Conservation (phyloP, 106 monocot genomes). For the Vanilla planifolia region DNA sequence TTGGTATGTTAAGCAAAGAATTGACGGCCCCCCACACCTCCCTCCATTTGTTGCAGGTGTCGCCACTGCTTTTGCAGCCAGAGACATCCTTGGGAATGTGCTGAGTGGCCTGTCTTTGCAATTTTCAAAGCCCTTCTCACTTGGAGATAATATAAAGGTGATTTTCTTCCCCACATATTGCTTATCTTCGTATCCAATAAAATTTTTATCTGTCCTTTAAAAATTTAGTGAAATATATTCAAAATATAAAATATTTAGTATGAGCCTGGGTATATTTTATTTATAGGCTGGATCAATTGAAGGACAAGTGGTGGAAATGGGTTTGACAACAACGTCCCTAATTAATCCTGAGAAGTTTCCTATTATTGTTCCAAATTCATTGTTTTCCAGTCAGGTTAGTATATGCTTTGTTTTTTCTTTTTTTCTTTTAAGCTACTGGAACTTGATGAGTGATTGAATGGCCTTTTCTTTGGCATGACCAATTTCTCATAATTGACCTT, state of each 20-base stretch:
- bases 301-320: conserved; percentile 84
- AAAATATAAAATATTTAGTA: not conserved
- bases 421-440: not conserved
- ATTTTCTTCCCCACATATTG: not conserved
- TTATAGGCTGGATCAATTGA: conserved; percentile 86
- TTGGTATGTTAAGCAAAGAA: not conserved
- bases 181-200: not conserved
- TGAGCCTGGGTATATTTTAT: conserved; percentile 3
- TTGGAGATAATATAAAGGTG: conserved; percentile 88
- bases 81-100: conserved; percentile 88
- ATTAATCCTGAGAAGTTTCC: conserved; percentile 85
- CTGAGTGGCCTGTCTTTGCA: conserved; percentile 88
- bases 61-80: conserved; percentile 94
- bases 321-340: conserved; percentile 75
- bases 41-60: conserved; percentile 52
- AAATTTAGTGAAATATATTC: not conserved
- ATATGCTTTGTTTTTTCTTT: not conserved
- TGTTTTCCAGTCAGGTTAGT: conserved; percentile 89
- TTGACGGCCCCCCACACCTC: not conserved
- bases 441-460: not conserved
- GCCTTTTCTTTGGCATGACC: no score
- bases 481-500: no score
- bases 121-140: conserved; percentile 76
- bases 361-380: conserved; percentile 85
- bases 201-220: not conserved